These are phyloP conservation scores for Ophiostoma novo-ulmi DNA, from an alignment of 2,329 filamentous ascomycete genomes.

Conservation along the genomic window DNA sequence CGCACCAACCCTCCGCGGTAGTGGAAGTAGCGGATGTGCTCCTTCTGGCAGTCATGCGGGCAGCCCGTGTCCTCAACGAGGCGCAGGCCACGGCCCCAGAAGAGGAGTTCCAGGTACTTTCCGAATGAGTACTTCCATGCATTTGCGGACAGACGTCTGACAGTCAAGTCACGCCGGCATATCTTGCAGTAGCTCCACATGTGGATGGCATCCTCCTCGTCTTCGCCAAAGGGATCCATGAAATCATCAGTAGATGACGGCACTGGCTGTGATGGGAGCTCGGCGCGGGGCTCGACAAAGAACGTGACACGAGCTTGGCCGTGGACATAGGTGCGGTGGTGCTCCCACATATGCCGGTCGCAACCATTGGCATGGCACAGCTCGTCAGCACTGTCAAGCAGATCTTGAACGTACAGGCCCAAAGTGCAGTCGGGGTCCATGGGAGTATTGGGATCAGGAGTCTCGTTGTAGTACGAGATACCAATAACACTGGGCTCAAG, in stretches of 20 bases:
- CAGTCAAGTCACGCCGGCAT: constrained; percentile 83
- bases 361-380: constrained; percentile 79
- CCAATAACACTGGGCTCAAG: constrained; percentile 85
- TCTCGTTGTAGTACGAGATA: constrained; percentile 89
- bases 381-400: constrained; percentile 71
- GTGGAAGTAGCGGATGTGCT: constrained; percentile 90
- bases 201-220: constrained; percentile 60
- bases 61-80: constrained; percentile 62
- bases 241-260: constrained; percentile 32
- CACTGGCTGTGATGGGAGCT: constrained; percentile 44
- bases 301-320: constrained; percentile 90
- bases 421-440: constrained; percentile 84
- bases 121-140: constrained; percentile 99
- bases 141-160: constrained; percentile 84
- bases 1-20: constrained; percentile 78
- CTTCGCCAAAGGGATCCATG: constrained; percentile 31
- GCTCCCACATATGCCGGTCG: constrained; percentile 81
- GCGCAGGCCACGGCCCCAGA: constrained; percentile 84
- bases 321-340: constrained; percentile 95
- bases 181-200: constrained; percentile 98
- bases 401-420: constrained; percentile 89
- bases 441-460: constrained; percentile 57
- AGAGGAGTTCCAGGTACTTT: constrained; percentile 95
- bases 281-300: constrained; percentile 64
- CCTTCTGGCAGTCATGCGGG: constrained; percentile 83